phyloP scores from a whole-genome alignment of 257 asterid species.

The Forsythia viridissima region DNA sequence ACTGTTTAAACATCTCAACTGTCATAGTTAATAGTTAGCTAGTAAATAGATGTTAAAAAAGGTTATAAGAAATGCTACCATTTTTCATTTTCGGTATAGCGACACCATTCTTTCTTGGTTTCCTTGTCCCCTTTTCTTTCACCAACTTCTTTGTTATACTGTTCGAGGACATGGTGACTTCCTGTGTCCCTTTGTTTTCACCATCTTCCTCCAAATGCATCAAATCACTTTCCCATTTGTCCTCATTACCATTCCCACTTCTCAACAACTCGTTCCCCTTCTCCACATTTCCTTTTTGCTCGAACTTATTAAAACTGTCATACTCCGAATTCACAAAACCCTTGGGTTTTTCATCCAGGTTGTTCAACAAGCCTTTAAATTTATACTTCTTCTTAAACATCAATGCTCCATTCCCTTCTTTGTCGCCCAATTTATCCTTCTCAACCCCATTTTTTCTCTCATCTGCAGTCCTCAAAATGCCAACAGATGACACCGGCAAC shows the following conservation, averaged over 20 bases:
- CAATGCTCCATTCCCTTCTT: slow-evolving; percentile 38
- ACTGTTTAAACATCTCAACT: slow-evolving; percentile 5
- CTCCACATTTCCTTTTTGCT: slow-evolving; percentile 20
- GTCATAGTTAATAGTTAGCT: slow-evolving; percentile 13
- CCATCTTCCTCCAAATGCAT: slow-evolving; percentile 29
- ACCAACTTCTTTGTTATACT: slow-evolving; percentile 28
- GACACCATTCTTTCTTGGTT: slow-evolving; percentile 32
- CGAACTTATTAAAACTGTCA: slow-evolving; percentile 2
- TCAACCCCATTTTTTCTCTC: slow-evolving; percentile 26
- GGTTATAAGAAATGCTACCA: slow-evolving; percentile 44
- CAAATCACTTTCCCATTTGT: slow-evolving; percentile 23
- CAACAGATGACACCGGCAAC: slow-evolving; percentile 34
- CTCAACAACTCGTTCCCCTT: slow-evolving; percentile 24
- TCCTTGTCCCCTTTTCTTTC: slow-evolving; percentile 27
- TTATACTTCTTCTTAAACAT: slow-evolving; percentile 66
- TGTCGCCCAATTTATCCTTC: slow-evolving; percentile 32
- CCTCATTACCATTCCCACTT: slow-evolving; percentile 28
- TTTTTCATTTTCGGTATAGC: slow-evolving; percentile 38
- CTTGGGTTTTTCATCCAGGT: slow-evolving; percentile 54
- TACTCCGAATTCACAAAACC: slow-evolving; percentile 53
- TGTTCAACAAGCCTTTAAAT: slow-evolving; percentile 45
- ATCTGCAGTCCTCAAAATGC: slow-evolving; percentile 25
- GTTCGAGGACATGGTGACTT: slow-evolving; percentile 13
- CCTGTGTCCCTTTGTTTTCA: slow-evolving; percentile 24
- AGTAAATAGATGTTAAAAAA: slow-evolving; percentile 6